Percentiles rank a stretch among this genome's conserved stretches.
phyloP scores from a whole-genome alignment of 2,329 filamentous ascomycete genomes.

The Daldinia sp. region DNA sequence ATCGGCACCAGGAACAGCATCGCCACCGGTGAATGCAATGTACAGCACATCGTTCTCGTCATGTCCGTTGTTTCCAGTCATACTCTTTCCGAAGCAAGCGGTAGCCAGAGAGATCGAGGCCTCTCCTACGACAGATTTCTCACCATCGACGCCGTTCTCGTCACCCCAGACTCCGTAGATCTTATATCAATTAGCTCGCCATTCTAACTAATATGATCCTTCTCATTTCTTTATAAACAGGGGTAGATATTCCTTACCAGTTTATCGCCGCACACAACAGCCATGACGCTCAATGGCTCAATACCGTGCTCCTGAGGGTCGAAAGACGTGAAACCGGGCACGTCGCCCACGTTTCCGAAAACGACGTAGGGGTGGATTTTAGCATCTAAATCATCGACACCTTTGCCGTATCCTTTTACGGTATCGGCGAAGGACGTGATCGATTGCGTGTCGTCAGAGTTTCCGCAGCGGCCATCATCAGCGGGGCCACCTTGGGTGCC shows the following conservation, averaged over 20 bases:
- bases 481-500: conserved; percentile 57
- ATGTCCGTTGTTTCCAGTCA: conserved; percentile 69
- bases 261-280: conserved; percentile 62
- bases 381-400: conserved; percentile 57
- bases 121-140: conserved; percentile 65
- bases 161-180: conserved; percentile 73
- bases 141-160: conserved; percentile 66
- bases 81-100: conserved; percentile 64
- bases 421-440: conserved; percentile 59
- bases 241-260: conserved; percentile 51
- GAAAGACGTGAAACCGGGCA: conserved; percentile 51
- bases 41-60: conserved; percentile 70
- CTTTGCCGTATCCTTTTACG: conserved; percentile 51
- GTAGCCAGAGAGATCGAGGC: conserved; percentile 69
- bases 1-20: conserved; percentile 66
- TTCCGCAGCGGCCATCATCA: conserved; percentile 59
- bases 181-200: conserved; percentile 47
- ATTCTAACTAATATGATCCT: not conserved
- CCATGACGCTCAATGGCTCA: conserved; percentile 63
- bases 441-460: conserved; percentile 57
- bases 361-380: conserved; percentile 64
- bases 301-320: conserved; percentile 56
- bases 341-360: conserved; percentile 59
- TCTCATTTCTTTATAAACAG: not conserved
- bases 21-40: conserved; percentile 68